Base-by-base conservation (phyloP, 768 basidiomycete species). In the Phanerochaete sordida region DNA sequence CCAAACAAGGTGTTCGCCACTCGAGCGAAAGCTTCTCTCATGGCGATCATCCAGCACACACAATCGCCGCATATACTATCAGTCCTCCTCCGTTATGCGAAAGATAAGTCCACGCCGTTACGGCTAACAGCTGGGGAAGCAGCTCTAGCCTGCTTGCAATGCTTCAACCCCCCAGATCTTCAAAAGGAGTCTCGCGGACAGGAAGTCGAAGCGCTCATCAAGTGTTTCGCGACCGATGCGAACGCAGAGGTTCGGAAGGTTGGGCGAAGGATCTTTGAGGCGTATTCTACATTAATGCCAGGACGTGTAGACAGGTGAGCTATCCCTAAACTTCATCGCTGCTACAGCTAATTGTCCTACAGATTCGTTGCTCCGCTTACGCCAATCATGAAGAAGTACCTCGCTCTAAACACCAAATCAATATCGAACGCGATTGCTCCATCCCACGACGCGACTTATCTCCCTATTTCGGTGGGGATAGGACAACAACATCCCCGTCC, bases 1-100 rank as follows among this genome's bases (percentile, higher is more conserved):
- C 80, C 91, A 21, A 93, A 89, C 78, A 94, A 92, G 71, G 83
- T 94, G 49, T 83, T 90, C 66, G 74, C 85, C 64, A 80, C 77
- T 45, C 87, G 91, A 31, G 87, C 89, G 1, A 82, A 79, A 61
- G 69, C 78, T 0, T 85, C 84, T 64, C 80, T 93, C 45, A 69
- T 81, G 44, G 67, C 78, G 24, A 80, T 92, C 60, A 79, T 93
- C 46, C 84, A 89, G 64, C 71, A 79, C 48, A 87, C 90, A 0
- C 90, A 89, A 61, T 79, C 87, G 11, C 82, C 89, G 1, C 70
- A 79, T 12, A 78, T 93, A 59, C 72, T 92, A 3, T 74, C 86
- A 0, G 80, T 84, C 65, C 78, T 93, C 21, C 68, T 80, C 4
- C 83, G 83, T 35, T 77, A 78, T 30, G 69, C 84, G 56, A 83